Evolutionary conservation across 1,284 basidiomycete genomes (phyloP), one percentile per base, ranked within the genome.

Genomic region (Peniophora sp.): DNA sequence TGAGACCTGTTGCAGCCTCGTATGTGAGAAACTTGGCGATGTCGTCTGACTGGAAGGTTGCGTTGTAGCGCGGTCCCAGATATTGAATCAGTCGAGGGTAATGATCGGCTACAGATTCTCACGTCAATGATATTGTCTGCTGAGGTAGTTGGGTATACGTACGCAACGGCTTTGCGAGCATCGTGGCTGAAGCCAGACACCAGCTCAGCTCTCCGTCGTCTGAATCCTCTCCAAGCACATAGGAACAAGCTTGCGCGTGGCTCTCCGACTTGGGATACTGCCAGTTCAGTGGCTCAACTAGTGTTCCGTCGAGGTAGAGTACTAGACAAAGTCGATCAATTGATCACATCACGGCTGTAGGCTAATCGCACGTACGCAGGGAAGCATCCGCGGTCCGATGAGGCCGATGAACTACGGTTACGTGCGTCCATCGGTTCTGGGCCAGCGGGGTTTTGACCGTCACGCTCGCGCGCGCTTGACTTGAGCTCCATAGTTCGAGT

Each of bases 11-110:
- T 3, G 83, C 78, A 0, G 83, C 83, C 55, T 88, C 83, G 61
- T 89, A 91, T 0, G 86, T 90, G 47, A 91, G 68, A 61, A 89
- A 89, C 41, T 77, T 81, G 52, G 80, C 70, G 23, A 90, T 71
- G 2, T 68, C 66, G 62, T 60, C 46, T 58, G 80, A 67, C 76
- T 88, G 88, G 62, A 89, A 88, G 34, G 79, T 80, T 24, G 79
- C 83, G 1, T 69, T 70, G 54, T 92, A 91, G 34, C 83, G 78
- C 2, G 87, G 85, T 1, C 86, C 85, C 11, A 92, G 76, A 58
- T 88, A 84, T 58, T 88, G 83, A 20, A 88, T 74, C 47, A 90
- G 73, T 18, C 83, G 75, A 3, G 79, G 78, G 3, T 88, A 60
- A 51, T 85, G 83, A 50, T 88, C 81, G 10, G 72, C 83, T 83